Percentiles rank a stretch among this genome's conserved stretches.
Evolutionary conservation across 441 rosid genomes (phyloP).

Genomic region (Pelargonium cotyledonis): DNA sequence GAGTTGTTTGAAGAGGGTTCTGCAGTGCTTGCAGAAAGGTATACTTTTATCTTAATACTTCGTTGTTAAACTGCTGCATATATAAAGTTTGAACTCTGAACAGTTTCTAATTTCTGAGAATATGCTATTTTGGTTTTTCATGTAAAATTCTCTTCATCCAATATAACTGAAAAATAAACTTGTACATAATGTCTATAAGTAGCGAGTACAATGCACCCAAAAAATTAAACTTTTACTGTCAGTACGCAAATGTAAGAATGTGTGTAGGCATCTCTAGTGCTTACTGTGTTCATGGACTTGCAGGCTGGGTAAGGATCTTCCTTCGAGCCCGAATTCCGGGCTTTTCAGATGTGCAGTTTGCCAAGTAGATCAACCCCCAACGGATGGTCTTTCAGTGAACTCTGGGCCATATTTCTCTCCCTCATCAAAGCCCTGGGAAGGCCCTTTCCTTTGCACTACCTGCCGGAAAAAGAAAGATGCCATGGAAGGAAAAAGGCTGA

Average conservation of each 20-base stretch:
- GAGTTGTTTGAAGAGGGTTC: slow-evolving; percentile 99
- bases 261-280: background rate
- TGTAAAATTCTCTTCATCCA: too few relatives aligned
- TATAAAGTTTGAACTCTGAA: background rate
- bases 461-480: slow-evolving; percentile 94
- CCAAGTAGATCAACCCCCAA: slow-evolving; percentile 73
- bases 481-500: slow-evolving; percentile 91
- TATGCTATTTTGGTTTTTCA: too few relatives aligned
- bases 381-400: slow-evolving; percentile 45
- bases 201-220: background rate
- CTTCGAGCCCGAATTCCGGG: slow-evolving; percentile 45
- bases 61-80: background rate
- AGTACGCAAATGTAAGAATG: background rate
- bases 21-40: slow-evolving; percentile 96
- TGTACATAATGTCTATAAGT: too few relatives aligned
- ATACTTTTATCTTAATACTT: background rate
- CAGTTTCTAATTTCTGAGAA: too few relatives aligned
- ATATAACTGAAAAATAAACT: too few relatives aligned
- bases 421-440: slow-evolving; percentile 79
- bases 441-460: slow-evolving; percentile 75
- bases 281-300: slow-evolving; percentile 21
- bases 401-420: slow-evolving; percentile 55
- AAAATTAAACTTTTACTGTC: background rate
- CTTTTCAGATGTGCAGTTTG: slow-evolving; percentile 83
- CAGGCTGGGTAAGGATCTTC: slow-evolving; percentile 82